A percentile compares a stretch with the other conserved stretches of the same genome.
Evolutionary conservation across 1,284 basidiomycete genomes (phyloP).

Genomic region (Sanguinoderma infundibulare): DNA sequence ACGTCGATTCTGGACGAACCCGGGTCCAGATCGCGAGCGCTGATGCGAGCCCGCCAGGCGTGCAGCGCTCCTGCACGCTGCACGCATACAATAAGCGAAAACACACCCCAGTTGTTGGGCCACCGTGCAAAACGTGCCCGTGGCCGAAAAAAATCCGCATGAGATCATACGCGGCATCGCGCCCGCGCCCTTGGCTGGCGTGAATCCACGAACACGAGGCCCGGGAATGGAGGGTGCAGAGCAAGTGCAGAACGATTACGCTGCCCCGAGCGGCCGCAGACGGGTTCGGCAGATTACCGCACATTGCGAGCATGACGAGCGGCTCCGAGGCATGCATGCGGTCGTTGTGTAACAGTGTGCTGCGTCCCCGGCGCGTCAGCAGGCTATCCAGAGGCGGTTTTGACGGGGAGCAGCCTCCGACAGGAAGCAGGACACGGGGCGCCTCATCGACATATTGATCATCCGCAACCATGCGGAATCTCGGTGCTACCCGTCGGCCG

Average conservation of each 20-base stretch:
- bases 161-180: too few relatives aligned
- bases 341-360: too few relatives aligned
- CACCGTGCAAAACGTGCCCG: not conserved
- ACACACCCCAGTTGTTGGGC: not conserved
- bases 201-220: not conserved
- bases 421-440: not conserved
- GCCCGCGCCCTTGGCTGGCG: too few relatives aligned
- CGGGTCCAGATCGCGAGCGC: not conserved
- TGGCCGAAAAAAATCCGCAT: too few relatives aligned
- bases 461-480: not conserved
- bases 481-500: not conserved
- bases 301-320: too few relatives aligned
- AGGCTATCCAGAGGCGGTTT: not conserved
- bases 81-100: not conserved
- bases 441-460: too few relatives aligned
- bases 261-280: too few relatives aligned
- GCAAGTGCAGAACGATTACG: too few relatives aligned
- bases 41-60: not conserved
- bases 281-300: too few relatives aligned
- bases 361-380: too few relatives aligned
- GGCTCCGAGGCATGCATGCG: too few relatives aligned
- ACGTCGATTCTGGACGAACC: not conserved
- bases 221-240: not conserved
- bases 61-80: too few relatives aligned
- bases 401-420: not conserved